phyloP scores from a whole-genome alignment of 768 basidiomycete species.

The Saitozyma sp. region DNA sequence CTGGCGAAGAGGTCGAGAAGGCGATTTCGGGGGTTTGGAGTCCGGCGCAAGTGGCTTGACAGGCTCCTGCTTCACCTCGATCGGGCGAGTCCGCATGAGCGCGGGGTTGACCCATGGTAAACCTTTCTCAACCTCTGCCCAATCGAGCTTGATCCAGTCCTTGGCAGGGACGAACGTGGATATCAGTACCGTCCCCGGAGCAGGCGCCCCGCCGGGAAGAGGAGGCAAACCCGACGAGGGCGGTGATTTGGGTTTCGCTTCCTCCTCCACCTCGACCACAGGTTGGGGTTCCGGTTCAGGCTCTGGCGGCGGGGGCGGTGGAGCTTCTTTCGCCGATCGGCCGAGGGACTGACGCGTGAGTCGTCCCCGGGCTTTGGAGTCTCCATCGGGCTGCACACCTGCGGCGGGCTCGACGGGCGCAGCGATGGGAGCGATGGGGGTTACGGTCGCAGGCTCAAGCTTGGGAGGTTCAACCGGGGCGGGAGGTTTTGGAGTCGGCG shows the following conservation, averaged over 20 bases:
- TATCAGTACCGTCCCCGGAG: conserved; percentile 30
- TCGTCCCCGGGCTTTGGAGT: neutral
- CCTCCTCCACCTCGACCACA: no score
- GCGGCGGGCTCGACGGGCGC: neutral
- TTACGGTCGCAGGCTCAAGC: conserved; percentile 3
- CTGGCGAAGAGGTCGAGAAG: neutral
- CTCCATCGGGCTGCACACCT: neutral
- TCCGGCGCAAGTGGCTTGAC: neutral
- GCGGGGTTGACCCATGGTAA: conserved; percentile 33
- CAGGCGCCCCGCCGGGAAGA: conserved; percentile 17
- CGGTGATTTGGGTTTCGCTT: neutral
- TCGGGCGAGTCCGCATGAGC: neutral
- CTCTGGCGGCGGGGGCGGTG: neutral
- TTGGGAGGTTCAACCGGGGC: neutral
- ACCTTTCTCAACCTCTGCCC: conserved; percentile 22
- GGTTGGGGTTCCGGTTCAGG: conserved; percentile 6
- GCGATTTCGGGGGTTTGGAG: neutral
- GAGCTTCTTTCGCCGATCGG: conserved; percentile 18
- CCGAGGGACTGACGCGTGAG: conserved; percentile 26
- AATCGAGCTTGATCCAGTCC: conserved; percentile 31
- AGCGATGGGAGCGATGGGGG: neutral
- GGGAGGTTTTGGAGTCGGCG: conserved; percentile 2
- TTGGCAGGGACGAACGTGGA: conserved; percentile 26
- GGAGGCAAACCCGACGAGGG: conserved; percentile 9
- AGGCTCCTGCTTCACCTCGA: neutral